phyloP scores from a whole-genome alignment of 345 rosid species.

The Salix exigua region DNA sequence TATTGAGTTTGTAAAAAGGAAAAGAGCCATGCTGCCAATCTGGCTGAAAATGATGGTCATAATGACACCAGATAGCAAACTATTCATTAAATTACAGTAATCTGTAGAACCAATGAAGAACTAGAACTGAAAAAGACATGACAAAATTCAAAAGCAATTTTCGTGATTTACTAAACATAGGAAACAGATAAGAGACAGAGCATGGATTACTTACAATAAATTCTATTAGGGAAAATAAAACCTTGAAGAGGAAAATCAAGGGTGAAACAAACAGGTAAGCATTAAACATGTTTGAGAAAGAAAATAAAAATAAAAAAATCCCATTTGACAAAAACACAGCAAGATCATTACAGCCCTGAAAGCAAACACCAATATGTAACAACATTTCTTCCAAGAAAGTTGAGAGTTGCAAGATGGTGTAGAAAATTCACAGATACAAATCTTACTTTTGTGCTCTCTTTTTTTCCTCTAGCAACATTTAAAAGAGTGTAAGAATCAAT shows the following conservation, averaged over 20 bases:
- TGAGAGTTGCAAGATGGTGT: neutral
- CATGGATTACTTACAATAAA: neutral
- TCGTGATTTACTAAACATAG: neutral
- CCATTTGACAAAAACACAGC: neutral
- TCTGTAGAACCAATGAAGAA: neutral
- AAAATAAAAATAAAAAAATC: neutral
- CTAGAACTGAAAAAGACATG: neutral
- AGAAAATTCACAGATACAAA: neutral
- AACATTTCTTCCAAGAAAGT: neutral
- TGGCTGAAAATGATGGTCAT: neutral
- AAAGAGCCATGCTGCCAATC: neutral
- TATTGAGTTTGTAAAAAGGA: neutral
- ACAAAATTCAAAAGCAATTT: neutral
- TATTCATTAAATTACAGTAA: neutral
- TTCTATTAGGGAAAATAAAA: neutral
- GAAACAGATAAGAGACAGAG: neutral
- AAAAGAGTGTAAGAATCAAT: neutral
- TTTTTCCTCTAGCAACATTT: neutral
- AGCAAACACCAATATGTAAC: neutral
- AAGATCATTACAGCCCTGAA: neutral
- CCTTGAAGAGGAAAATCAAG: conserved; percentile 1
- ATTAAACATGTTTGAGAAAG: neutral
- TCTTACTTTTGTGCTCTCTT: neutral
- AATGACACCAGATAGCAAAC: neutral
- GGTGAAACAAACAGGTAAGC: neutral